phyloP scores from a whole-genome alignment of 768 basidiomycete genomes.

The Russula earlei region DNA sequence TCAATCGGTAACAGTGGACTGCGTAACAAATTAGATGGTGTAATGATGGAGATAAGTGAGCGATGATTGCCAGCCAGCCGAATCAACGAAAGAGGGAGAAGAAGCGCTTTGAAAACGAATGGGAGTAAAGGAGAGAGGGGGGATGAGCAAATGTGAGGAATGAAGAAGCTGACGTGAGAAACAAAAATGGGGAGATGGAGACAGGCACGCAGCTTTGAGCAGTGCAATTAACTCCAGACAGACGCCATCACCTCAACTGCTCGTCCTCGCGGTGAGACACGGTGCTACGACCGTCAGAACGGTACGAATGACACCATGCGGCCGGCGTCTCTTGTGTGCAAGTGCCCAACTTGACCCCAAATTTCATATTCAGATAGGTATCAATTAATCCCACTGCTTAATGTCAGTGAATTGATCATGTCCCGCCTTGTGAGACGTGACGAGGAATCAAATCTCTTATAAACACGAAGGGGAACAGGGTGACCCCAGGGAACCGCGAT shows the following conservation, averaged over 20 bases:
- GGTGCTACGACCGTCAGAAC: no score
- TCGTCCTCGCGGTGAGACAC: no score
- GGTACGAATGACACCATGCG: no score
- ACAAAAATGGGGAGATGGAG: no score
- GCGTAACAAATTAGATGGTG: neutral
- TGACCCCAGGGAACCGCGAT: neutral
- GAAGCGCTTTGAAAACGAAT: neutral
- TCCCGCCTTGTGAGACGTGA: neutral
- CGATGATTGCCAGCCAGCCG: neutral
- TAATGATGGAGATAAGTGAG: neutral
- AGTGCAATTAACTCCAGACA: no score
- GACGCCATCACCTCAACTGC: no score
- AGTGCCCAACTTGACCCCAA: no score
- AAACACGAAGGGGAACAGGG: conserved; percentile 13
- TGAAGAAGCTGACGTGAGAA: neutral
- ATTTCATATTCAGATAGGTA: neutral
- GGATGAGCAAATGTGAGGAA: neutral
- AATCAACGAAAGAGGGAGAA: neutral
- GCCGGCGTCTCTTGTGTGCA: no score
- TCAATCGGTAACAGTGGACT: neutral
- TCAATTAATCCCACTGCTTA: neutral
- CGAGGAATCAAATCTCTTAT: conserved; percentile 13
- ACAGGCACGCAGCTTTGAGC: no score
- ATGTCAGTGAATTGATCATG: conserved; percentile 1
- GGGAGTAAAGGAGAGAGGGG: neutral